These are phyloP conservation scores for Metschnikowia borealis DNA, from an alignment of 805 yeast genomes.

Conservation along the genomic window DNA sequence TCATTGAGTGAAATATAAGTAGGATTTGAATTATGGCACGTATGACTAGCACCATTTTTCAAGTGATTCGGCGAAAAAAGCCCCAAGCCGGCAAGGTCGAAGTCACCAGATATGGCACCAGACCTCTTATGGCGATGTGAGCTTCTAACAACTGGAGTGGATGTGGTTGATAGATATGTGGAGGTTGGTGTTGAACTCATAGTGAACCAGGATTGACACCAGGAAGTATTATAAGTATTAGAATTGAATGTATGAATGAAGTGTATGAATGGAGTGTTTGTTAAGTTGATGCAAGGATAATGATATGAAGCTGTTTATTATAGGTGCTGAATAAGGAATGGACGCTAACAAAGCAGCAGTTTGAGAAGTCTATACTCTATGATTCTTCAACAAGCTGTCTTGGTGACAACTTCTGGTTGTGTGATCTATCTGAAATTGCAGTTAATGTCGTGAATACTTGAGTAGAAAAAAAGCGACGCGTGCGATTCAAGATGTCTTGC, in stretches of 20 bases:
- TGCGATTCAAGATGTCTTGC: not conserved
- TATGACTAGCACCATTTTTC: constrained; percentile 3
- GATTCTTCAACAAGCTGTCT: not conserved
- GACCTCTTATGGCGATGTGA: constrained; percentile 77
- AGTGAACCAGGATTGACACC: not conserved
- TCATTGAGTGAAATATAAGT: not conserved
- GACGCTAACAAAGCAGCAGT: constrained; percentile 1
- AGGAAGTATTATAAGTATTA: not conserved
- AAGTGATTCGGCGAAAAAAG: constrained; percentile 28
- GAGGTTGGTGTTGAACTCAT: constrained; percentile 3
- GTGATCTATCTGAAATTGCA: not conserved
- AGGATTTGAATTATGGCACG: constrained; percentile 5
- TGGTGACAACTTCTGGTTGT: not conserved
- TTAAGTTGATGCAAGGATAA: not conserved
- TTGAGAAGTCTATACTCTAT: not conserved
- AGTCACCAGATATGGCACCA: constrained; percentile 85
- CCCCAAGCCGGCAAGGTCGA: constrained; percentile 48
- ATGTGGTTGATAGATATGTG: constrained; percentile 5
- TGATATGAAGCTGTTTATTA: not conserved
- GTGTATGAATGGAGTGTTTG: not conserved
- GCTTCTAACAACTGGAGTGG: constrained; percentile 3
- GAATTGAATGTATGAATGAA: constrained; percentile 5
- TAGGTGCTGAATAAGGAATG: constrained; percentile 1
- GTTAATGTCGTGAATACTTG: not conserved
- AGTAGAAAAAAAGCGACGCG: constrained; percentile 6